Conservation (phyloP, 495 filamentous ascomycete genomes). For the Penicillium mononematosum region DNA sequence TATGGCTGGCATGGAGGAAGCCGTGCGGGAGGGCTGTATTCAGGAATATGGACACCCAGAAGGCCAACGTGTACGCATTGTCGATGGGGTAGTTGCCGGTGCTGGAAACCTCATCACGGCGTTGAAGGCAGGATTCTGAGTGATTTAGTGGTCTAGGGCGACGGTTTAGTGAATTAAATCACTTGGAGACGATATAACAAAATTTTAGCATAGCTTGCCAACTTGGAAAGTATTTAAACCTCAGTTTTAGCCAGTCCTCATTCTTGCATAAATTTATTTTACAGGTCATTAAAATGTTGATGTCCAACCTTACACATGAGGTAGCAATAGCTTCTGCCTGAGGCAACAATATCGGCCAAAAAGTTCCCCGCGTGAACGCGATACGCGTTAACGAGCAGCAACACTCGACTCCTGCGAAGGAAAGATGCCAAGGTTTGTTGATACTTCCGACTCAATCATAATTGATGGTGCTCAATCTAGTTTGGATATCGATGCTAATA, state of each 20-base stretch:
- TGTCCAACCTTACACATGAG: conserved; percentile 8
- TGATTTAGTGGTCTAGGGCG: not conserved
- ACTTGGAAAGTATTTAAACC: not conserved
- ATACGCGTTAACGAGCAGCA: conserved; percentile 38
- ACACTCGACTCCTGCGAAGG: conserved; percentile 24
- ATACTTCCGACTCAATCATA: not conserved
- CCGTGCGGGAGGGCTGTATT: conserved; percentile 67
- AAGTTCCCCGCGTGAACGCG: conserved; percentile 41
- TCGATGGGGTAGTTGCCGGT: conserved; percentile 84
- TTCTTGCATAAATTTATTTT: not conserved
- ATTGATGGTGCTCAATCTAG: not conserved
- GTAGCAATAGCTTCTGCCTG: conserved; percentile 24
- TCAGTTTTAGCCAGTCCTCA: too few relatives aligned
- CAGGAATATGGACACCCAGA: conserved; percentile 60
- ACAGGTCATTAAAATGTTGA: conserved; percentile 2
- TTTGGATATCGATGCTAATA: not conserved
- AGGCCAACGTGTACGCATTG: conserved; percentile 62
- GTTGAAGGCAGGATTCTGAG: conserved; percentile 43
- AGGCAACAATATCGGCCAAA: conserved; percentile 30
- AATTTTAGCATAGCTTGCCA: not conserved
- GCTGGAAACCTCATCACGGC: conserved; percentile 60
- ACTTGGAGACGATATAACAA: not conserved
- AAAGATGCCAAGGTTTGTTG: conserved; percentile 49
- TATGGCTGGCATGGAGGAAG: conserved; percentile 85
- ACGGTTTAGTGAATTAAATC: not conserved